phyloP scores from a whole-genome alignment of 371 early-diverging fungal genomes.

The Lichtheimia hyalospora region DNA sequence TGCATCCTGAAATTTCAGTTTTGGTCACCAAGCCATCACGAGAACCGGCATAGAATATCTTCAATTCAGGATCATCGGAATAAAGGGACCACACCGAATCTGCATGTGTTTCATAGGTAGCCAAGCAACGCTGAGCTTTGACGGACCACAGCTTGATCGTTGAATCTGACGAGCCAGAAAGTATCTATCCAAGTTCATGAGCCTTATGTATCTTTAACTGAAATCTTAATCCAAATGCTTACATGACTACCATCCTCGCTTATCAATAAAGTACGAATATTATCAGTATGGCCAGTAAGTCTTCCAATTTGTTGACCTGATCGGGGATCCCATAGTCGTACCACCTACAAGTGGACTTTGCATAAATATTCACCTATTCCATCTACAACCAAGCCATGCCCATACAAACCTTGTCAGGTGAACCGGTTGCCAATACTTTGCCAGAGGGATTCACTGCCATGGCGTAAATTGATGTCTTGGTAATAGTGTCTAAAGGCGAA shows the following conservation, averaged over 20 bases:
- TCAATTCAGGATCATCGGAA: slow-evolving; percentile 81
- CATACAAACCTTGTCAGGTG: slow-evolving; percentile 79
- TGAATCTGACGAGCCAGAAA: slow-evolving; percentile 90
- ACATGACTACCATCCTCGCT: slow-evolving; percentile 87
- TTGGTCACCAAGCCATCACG: slow-evolving; percentile 90
- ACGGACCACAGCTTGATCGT: slow-evolving; percentile 95
- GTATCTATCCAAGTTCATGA: slow-evolving; percentile 41
- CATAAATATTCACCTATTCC: neutral
- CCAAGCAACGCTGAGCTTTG: slow-evolving; percentile 80
- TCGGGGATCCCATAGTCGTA: slow-evolving; percentile 89
- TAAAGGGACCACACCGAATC: slow-evolving; percentile 91
- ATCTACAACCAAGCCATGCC: neutral
- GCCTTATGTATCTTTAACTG: too few relatives aligned
- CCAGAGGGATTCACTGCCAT: slow-evolving; percentile 74
- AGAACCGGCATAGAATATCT: slow-evolving; percentile 90
- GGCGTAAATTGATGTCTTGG: slow-evolving; percentile 75
- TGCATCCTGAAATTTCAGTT: slow-evolving; percentile 48
- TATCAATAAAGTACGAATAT: slow-evolving; percentile 84
- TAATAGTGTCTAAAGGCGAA: slow-evolving; percentile 22
- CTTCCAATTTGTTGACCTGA: slow-evolving; percentile 71
- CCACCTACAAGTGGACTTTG: slow-evolving; percentile 34
- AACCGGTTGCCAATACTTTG: slow-evolving; percentile 75
- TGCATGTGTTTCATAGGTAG: slow-evolving; percentile 82
- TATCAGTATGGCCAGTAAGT: slow-evolving; percentile 93
- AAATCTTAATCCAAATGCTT: slow-evolving; percentile 12